phyloP scores from a whole-genome alignment of 495 filamentous ascomycete species.

The Penicillium waksmanii region DNA sequence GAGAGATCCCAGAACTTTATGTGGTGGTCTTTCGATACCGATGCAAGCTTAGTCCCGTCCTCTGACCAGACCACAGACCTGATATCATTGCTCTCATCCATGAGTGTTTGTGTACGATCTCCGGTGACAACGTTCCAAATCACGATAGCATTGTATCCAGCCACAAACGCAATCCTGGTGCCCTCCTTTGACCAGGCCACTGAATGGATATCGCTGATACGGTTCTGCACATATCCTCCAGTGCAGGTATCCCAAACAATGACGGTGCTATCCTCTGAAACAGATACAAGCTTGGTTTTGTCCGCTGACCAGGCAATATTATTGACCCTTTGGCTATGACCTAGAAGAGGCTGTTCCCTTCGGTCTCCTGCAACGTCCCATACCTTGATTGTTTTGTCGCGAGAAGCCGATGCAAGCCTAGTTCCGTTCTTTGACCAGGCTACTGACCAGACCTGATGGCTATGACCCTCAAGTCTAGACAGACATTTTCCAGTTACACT shows the following conservation, averaged over 20 bases:
- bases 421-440: conserved; percentile 6
- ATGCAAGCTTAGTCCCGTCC: conserved; percentile 5
- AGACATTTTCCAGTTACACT: not conserved
- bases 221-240: not conserved
- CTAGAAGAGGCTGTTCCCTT: not conserved
- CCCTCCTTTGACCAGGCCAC: not conserved
- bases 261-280: not conserved
- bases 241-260: not conserved
- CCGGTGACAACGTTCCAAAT: not conserved
- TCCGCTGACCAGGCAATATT: not conserved
- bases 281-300: not conserved
- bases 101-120: not conserved
- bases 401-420: conserved; percentile 5
- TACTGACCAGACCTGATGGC: conserved; percentile 9
- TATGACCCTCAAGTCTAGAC: conserved; percentile 9
- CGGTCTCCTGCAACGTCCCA: conserved; percentile 4
- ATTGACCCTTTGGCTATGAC: not conserved
- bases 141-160: not conserved
- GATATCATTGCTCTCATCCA: not conserved
- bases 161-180: not conserved
- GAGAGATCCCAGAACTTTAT: conserved; percentile 9
- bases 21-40: not conserved
- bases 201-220: not conserved
- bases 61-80: conserved; percentile 7
- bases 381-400: conserved; percentile 8